Base-by-base conservation (phyloP, 805 yeast species). In the Metschnikowia vanudenii region DNA sequence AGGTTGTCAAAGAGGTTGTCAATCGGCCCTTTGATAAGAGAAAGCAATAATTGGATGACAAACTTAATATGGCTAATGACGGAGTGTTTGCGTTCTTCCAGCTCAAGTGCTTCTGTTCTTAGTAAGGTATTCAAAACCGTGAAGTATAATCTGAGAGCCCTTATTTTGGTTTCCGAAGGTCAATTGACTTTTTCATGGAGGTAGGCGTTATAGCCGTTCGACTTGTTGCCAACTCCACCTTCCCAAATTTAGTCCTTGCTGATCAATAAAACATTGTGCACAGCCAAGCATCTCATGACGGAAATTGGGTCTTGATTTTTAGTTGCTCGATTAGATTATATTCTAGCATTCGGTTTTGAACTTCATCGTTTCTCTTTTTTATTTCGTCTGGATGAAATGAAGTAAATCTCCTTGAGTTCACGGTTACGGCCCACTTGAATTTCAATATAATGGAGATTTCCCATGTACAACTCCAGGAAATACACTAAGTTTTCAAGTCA, bases 211-310 rank as follows among this genome's bases (percentile, higher is more conserved):
- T 81, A 78, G 28, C 71, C 63, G 33, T 82, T 68, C 0, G 86
- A 73, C 35, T 73, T 72, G 16, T 62, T 51, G 2, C 91, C 92
- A 35, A 84, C 74, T 1, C 86, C 87, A 10, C 80, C 84, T 44
- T 80, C 84, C 72, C 90, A 87, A 61, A 91, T 91, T 63, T 88
- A 92, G 30, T 84, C 89, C 47, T 89, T 96, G 1, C 92, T 78
- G 26, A 94, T 80, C 41, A 90, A 84, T 19, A 94, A 72, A 50
- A 91, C 97, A 54, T 77, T 80, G 38, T 88, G 67, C 3, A 85
- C 80, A 3, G 77, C 60, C 49, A 85, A 59, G 0, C 84, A 80
- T 14, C 87, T 87, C 26, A 80, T 55, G 28, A 79, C 58, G 18
- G 68, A 64, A 35, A 46, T 56, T n/a, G 57, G 52, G 43, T 69